Conservation (phyloP, 176 grass and related monocot genomes). For the Saccharum officinarum region DNA sequence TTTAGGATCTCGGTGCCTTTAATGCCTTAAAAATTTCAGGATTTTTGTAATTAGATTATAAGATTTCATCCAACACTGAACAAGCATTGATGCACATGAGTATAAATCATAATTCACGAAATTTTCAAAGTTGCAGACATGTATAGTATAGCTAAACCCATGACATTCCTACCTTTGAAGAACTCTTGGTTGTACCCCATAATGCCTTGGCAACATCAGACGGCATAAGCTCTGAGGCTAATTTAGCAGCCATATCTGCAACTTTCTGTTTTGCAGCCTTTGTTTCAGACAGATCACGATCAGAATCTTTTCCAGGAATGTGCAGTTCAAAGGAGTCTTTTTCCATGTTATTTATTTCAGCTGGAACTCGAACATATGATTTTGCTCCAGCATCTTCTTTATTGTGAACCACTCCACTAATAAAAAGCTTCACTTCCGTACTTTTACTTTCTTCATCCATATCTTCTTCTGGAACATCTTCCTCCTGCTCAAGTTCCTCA, state of each 20-base stretch:
- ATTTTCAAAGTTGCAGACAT: neutral
- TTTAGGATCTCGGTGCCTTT: neutral
- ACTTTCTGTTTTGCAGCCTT: conserved; percentile 66
- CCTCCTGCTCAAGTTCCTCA: conserved; percentile 51
- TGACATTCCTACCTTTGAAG: conserved; percentile 57
- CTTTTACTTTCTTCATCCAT: conserved; percentile 60
- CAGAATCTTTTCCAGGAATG: conserved; percentile 63
- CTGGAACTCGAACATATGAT: conserved; percentile 66
- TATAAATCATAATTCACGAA: neutral
- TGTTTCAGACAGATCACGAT: conserved; percentile 52
- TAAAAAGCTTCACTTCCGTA: conserved; percentile 63
- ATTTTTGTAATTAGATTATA: too few species aligned
- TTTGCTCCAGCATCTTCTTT: conserved; percentile 69
- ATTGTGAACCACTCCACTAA: conserved; percentile 91
- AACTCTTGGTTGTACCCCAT: conserved; percentile 71
- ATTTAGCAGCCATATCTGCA: conserved; percentile 71
- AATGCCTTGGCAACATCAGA: conserved; percentile 79
- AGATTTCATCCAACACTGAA: conserved; percentile 1
- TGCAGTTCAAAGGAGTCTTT: conserved; percentile 81
- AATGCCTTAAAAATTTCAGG: conserved; percentile 26
- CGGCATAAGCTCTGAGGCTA: conserved; percentile 84
- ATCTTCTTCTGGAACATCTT: conserved; percentile 50
- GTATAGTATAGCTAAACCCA: conserved; percentile 17
- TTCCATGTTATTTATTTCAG: conserved; percentile 77
- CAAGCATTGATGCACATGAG: neutral